Conservation (phyloP, 768 basidiomycete genomes). For the Coprinopsis marcescibilis region DNA sequence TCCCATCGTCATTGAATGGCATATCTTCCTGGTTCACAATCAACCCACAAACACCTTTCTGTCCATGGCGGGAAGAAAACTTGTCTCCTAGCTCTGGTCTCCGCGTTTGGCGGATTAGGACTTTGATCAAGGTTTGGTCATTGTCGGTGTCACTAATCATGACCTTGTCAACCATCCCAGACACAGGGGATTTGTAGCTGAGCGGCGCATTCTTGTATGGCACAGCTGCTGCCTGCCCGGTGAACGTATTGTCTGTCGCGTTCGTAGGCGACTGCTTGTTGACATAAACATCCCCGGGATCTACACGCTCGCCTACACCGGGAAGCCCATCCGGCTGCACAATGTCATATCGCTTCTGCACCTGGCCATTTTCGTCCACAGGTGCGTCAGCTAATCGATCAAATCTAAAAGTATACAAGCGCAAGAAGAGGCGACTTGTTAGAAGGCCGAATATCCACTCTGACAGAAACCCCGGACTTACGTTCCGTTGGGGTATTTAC, state of each 20-base stretch:
- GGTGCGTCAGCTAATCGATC: slow-evolving; percentile 95
- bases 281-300: slow-evolving; percentile 90
- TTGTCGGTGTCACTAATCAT: slow-evolving; percentile 96
- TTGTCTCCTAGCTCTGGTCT: slow-evolving; percentile 97
- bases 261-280: slow-evolving; percentile 97
- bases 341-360: slow-evolving; percentile 83
- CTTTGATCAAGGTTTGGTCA: slow-evolving; percentile 95
- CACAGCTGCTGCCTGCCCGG: slow-evolving; percentile 74
- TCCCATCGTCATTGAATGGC: slow-evolving; percentile 98
- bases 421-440: slow-evolving; percentile 10
- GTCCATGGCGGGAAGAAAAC: slow-evolving; percentile 96
- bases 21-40: slow-evolving; percentile 99
- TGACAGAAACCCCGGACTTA: slow-evolving; percentile 37
- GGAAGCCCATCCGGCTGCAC: slow-evolving; percentile 91
- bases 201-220: slow-evolving; percentile 91
- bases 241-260: slow-evolving; percentile 87
- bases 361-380: slow-evolving; percentile 71
- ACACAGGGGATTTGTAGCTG: slow-evolving; percentile 89
- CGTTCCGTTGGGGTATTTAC: slow-evolving; percentile 97
- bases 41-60: slow-evolving; percentile 97
- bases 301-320: slow-evolving; percentile 90
- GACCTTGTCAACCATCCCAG: slow-evolving; percentile 95
- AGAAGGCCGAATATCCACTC: neutral
- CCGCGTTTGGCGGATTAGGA: slow-evolving; percentile 93
- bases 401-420: slow-evolving; percentile 55